These are phyloP conservation scores for Alternaria dauci DNA, from an alignment of 2,329 filamentous ascomycete genomes.

Conservation along the genomic window DNA sequence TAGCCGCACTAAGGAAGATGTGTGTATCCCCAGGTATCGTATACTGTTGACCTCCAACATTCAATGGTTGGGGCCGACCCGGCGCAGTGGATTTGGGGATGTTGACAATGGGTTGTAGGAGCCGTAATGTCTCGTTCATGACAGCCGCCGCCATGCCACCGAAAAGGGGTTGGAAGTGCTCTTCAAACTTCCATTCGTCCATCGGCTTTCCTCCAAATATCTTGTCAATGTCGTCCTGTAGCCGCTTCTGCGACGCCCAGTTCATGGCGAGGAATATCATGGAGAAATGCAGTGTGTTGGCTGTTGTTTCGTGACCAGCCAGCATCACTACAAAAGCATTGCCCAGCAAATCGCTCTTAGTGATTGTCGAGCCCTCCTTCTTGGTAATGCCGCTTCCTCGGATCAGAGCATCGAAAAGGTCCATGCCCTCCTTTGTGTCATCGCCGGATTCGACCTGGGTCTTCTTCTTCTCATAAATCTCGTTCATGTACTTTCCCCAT, in stretches of 20 bases:
- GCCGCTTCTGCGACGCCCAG: conserved; percentile 67
- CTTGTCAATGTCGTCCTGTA: conserved; percentile 74
- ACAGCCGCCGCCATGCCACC: conserved; percentile 75
- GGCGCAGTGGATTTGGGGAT: conserved; percentile 71
- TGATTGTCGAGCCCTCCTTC: conserved; percentile 41
- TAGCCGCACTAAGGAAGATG: conserved; percentile 63
- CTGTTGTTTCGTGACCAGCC: conserved; percentile 83
- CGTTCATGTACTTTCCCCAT: conserved; percentile 74
- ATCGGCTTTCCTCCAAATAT: conserved; percentile 68
- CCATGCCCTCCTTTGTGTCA: conserved; percentile 57
- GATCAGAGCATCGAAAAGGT: conserved; percentile 62
- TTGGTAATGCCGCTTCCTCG: conserved; percentile 45
- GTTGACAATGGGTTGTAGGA: conserved; percentile 74
- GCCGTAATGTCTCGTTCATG: conserved; percentile 78
- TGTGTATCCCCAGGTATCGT: conserved; percentile 65
- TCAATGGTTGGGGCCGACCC: conserved; percentile 63
- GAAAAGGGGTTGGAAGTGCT: conserved; percentile 70
- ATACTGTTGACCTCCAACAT: conserved; percentile 65
- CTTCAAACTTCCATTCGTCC: conserved; percentile 74
- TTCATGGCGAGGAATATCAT: conserved; percentile 73
- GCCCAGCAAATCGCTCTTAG: conserved; percentile 69
- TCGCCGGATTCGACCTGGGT: conserved; percentile 50
- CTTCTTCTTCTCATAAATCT: conserved; percentile 71
- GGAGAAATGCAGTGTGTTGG: conserved; percentile 76
- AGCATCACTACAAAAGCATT: conserved; percentile 72